Evolutionary conservation across 306 rosid species (phyloP), one percentile per base, ranked within the genome.

Genomic region (Luffa acutangula): DNA sequence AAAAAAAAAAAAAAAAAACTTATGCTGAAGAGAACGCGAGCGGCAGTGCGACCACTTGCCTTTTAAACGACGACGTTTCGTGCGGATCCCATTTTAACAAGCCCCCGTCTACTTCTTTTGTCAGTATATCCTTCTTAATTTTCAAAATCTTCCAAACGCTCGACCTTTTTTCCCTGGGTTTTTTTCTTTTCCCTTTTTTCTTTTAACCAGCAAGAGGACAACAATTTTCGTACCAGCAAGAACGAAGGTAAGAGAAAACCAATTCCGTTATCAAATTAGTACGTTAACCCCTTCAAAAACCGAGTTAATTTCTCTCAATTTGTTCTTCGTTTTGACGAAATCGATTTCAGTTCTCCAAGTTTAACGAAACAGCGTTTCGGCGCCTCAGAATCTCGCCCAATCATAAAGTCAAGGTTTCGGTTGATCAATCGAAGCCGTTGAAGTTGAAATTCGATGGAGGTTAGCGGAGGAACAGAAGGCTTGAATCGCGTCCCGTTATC

Each of bases 401-500:
- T 71, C 81, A 51, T 46, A 18, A 75, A 84, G 49, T 62, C 80
- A 34, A 80, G 82, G 53, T 57, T 18, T 54, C 20, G 57, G 70
- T 70, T 9, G 18, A 48, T 46, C 73, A 80, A 56, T 79, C 78
- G 80, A 79, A 80, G 82, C 66, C 51, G 82, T 78, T 53, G 67
- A 39, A 78, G 83, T 81, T 60, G 84, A 49, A 73, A 73, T 82
- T 4, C 75, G 77, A 89, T 93, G 99, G 97, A 90, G 83, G 83
- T 89, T 58, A 90, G 88, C 82, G 82, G 84, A 4, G 82, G 65
- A 53, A 85, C 52, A 76, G 85, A 78, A 77, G 79, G 33, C 48
- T 80, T 62, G 60, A 78, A 37, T 49, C 91, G 96, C 36, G 81
- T 88, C 83, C 92, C 96, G 36, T 87, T 95, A 18, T 90, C 97